Base-by-base conservation (phyloP, 208 protist genomes). In the Giardia muris region DNA sequence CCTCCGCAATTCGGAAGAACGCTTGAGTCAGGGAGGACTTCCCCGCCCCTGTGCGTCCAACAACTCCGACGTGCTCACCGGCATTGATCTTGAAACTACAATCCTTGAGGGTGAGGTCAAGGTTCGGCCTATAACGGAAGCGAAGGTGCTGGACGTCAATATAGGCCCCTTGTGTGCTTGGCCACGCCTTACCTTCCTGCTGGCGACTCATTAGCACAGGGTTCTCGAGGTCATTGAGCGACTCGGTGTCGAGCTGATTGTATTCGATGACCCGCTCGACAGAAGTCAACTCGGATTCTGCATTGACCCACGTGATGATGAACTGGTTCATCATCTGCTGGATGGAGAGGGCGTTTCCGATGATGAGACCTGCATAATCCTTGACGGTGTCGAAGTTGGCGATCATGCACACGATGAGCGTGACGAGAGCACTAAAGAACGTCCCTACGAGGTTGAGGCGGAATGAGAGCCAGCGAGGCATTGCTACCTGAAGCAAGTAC, bases 221-320 rank as follows among this genome's bases (percentile, higher is more conserved):
- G 87, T 47, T 42, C 4, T 10, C 43, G 19, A 10, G 10, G n/a
- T 42, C 43, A 39, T 39, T 89, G 19, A 76, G 30, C 19, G 10
- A 10, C 57, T 95, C 94, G 39, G 46, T 43, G 0, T 46, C 47
- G 3, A 93, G 46, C 4, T 92, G 67, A 10, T 86, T 87, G 92
- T 95, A 96, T 45, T 94, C 89, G n/a, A 92, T 4, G 0, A 96
- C 57, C 42, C 95, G 93, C 90, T 96, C 94, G 30, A 95, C 93
- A 67, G n/a, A 93, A 2, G 87, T 89, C 19, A 95, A 95, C 89
- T 94, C 94, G 22, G 67, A 93, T 92, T 95, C 94, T 0, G 94
- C 46, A 47, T 95, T 92, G 19, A 94, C 89, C 4, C 43, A 76
- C 46, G 0, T 45, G 46, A 48, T 2, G 87, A 93, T 39, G 48